A percentile compares a stretch with the other conserved stretches of the same genome.
phyloP scores from a whole-genome alignment of 2,329 filamentous ascomycete species.

The Bipolaris gigantea region DNA sequence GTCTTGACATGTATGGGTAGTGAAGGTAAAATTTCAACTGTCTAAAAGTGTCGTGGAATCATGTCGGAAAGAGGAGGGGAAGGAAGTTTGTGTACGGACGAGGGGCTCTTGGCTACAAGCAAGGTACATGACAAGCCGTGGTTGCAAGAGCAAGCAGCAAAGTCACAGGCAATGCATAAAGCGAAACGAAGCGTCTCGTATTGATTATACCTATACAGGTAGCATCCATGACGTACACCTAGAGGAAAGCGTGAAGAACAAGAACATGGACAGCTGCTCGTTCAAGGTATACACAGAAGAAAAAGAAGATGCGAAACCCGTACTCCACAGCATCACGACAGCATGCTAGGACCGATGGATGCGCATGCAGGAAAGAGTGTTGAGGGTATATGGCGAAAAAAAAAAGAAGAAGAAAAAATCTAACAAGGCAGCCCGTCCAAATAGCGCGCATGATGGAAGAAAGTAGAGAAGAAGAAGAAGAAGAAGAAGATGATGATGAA shows the following conservation, averaged over 20 bases:
- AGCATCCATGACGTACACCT: slow-evolving; percentile 1
- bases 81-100: neutral
- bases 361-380: slow-evolving; percentile 26
- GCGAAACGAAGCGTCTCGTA: neutral
- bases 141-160: too few relatives aligned
- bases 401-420: too few relatives aligned
- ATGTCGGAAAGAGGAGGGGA: neutral
- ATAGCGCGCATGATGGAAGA: slow-evolving; percentile 3
- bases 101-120: too few relatives aligned
- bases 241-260: neutral
- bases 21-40: too few relatives aligned
- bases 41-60: too few relatives aligned
- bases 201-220: slow-evolving; percentile 9
- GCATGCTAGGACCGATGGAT: slow-evolving; percentile 13
- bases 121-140: too few relatives aligned
- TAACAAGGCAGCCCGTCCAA: slow-evolving; percentile 15
- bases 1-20: neutral
- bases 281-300: slow-evolving; percentile 18
- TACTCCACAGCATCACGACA: slow-evolving; percentile 7
- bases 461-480: too few relatives aligned
- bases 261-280: slow-evolving; percentile 4
- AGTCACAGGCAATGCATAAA: neutral
- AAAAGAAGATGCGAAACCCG: slow-evolving; percentile 14
- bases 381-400: slow-evolving; percentile 37
- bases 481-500: too few relatives aligned